These are phyloP conservation scores for Areca catechu DNA, from an alignment of 176 grass and related monocot genomes.

Conservation along the genomic window DNA sequence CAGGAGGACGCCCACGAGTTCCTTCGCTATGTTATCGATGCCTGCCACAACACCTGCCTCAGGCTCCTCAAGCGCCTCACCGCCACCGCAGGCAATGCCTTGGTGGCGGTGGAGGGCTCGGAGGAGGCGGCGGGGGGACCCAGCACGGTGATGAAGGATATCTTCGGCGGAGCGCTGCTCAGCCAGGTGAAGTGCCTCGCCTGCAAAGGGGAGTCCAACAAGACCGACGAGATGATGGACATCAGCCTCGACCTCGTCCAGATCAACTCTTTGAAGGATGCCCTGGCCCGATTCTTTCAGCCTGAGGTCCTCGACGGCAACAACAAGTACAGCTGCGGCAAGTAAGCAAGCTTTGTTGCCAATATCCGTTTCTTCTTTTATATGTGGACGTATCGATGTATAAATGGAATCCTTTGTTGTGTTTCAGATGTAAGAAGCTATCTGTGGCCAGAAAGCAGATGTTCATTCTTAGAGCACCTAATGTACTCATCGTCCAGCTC, in stretches of 20 bases:
- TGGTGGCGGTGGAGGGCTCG: too few relatives aligned
- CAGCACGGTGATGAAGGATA: constrained; percentile 65
- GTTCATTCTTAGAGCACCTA: constrained; percentile 78
- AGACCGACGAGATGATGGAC: constrained; percentile 97
- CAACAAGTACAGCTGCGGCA: constrained; percentile 88
- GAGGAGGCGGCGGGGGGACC: constrained; percentile 18
- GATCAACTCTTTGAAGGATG: constrained; percentile 67
- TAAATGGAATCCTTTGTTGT: too few relatives aligned
- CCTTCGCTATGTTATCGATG: constrained; percentile 68
- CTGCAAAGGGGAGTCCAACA: constrained; percentile 92
- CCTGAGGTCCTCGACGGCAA: constrained; percentile 83
- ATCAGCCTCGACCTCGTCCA: constrained; percentile 75
- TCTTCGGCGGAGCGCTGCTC: constrained; percentile 71
- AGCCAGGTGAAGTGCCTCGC: constrained; percentile 96
- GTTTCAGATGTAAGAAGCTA: constrained; percentile 80
- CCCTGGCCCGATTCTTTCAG: constrained; percentile 65
- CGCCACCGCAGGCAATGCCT: constrained; percentile 23
- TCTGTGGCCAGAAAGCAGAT: constrained; percentile 87
- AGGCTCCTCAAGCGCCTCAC: constrained; percentile 39
- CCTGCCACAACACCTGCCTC: constrained; percentile 63
- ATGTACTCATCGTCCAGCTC: constrained; percentile 96
- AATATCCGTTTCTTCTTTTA: too few relatives aligned
- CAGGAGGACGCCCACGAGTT: constrained; percentile 98
- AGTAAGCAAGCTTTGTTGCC: constrained; percentile 23
- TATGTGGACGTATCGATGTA: too few relatives aligned